Base-by-base conservation (phyloP, 192 early-diverging fungal genomes). In the Podila clonocystis region DNA sequence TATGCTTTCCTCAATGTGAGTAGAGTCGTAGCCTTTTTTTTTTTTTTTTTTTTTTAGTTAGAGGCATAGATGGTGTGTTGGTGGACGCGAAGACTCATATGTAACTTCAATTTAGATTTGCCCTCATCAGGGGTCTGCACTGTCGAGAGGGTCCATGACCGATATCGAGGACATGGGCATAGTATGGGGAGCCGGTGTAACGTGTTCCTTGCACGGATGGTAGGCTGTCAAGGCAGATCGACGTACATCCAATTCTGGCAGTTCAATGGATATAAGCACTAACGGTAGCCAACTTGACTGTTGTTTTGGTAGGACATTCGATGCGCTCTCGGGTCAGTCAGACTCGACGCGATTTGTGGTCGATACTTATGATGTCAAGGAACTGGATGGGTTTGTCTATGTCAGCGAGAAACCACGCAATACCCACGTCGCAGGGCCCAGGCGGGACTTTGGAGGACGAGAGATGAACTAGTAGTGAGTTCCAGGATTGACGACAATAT, bases 81-180 rank as follows among this genome's bases (percentile, higher is more conserved):
- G 41, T 8, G 12, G 41, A 45, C 17, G 41, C 7, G 8, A 17
- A 3, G 41, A 45, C 41, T 45, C 41, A 45, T 41, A 13, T 41
- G 9, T 45, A 17, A 3, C 17, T 17, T 15, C 41, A 1, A 45
- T 45, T 45, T 48, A 80, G 77, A 73, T 80, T 55, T 80, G 77
- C 24, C 77, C 77, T 19, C 77, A 80, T 28, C 77, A 80, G 62
- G 77, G 77, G 26, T 80, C 77, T 0, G 77, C 77, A 11, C 34
- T 80, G 5, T 68, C 70, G 3, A 67, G 67, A 9, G 77, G 77
- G 6, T 33, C 70, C 7, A 80, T 80, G 77, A 65, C 71, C 3
- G 77, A 80, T 58, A 80, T 80, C 45, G 77, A 80, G 22, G 77
- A 80, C 9, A 80, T 80, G 77, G 77, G 77, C 9, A 80, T 80